Evolutionary conservation across 2,329 filamentous ascomycete genomes (phyloP).

Genomic region (Immersiporthe knoxdaviesiana): DNA sequence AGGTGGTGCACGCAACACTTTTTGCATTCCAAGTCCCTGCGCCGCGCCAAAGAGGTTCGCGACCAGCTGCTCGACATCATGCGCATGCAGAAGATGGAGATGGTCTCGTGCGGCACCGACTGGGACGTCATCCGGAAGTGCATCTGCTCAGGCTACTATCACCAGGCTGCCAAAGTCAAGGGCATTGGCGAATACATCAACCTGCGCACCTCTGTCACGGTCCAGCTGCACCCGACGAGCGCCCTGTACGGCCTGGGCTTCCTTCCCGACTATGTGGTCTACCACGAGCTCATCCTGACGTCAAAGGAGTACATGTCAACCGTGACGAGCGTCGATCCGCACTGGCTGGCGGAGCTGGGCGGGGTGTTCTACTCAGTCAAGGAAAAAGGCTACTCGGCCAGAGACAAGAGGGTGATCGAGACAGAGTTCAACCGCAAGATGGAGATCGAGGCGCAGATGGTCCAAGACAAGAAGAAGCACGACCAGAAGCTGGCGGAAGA

Average conservation of each 20-base stretch:
- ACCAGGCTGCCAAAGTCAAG: slow-evolving; percentile 94
- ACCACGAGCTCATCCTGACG: slow-evolving; percentile 96
- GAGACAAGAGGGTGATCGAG: slow-evolving; percentile 85
- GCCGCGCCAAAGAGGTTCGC: slow-evolving; percentile 89
- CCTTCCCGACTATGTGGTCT: slow-evolving; percentile 94
- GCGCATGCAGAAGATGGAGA: slow-evolving; percentile 86
- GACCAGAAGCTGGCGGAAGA: slow-evolving; percentile 60
- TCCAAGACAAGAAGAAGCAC: slow-evolving; percentile 74
- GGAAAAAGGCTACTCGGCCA: slow-evolving; percentile 91
- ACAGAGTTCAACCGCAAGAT: slow-evolving; percentile 90
- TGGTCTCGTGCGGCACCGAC: slow-evolving; percentile 90
- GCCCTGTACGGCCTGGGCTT: slow-evolving; percentile 92
- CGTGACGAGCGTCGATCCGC: slow-evolving; percentile 92
- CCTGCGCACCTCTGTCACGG: slow-evolving; percentile 87
- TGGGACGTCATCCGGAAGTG: slow-evolving; percentile 96
- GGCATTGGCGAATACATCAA: slow-evolving; percentile 98
- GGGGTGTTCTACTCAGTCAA: slow-evolving; percentile 98
- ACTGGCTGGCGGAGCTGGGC: slow-evolving; percentile 95
- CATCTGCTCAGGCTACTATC: slow-evolving; percentile 97
- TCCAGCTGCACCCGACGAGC: slow-evolving; percentile 92
- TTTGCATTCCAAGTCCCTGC: slow-evolving; percentile 89
- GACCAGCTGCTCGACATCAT: slow-evolving; percentile 95
- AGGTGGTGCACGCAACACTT: slow-evolving; percentile 94
- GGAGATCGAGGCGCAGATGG: slow-evolving; percentile 93
- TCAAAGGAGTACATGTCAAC: slow-evolving; percentile 98